phyloP scores from a whole-genome alignment of 2,329 filamentous ascomycete species.

The Emmonsiellopsis sp. region DNA sequence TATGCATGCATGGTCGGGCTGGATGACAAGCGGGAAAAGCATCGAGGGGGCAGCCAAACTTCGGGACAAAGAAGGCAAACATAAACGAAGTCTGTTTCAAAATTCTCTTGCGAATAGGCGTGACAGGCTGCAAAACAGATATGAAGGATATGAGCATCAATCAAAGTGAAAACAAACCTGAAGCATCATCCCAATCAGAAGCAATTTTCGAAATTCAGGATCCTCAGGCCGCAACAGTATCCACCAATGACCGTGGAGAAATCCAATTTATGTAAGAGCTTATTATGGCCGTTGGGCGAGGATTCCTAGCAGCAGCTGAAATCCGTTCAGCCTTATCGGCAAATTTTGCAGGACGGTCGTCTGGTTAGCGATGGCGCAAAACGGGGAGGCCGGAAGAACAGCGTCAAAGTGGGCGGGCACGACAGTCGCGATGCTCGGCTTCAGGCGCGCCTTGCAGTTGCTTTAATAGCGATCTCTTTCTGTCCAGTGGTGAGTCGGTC shows the following conservation, averaged over 20 bases:
- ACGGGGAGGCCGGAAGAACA: no score
- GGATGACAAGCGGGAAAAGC: no score
- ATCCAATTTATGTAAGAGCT: neutral
- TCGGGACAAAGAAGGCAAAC: neutral
- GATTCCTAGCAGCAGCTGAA: neutral
- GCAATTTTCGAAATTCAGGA: neutral
- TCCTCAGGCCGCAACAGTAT: neutral
- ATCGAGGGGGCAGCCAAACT: neutral
- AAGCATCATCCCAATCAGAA: neutral
- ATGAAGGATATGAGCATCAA: neutral
- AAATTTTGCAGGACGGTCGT: neutral
- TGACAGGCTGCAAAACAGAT: neutral
- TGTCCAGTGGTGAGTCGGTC: no score
- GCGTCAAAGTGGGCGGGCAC: no score
- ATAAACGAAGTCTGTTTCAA: neutral
- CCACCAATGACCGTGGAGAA: neutral
- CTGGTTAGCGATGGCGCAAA: neutral
- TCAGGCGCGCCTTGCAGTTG: no score
- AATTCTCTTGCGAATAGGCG: neutral
- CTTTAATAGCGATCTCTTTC: no score
- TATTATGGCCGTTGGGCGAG: neutral
- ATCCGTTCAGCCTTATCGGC: constrained; percentile 1
- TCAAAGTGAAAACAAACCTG: neutral
- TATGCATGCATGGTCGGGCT: no score
- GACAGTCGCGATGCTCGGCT: no score